Evolutionary conservation across 2,329 filamentous ascomycete species (phyloP).

Genomic region (Allantophomopsis cytisporea): DNA sequence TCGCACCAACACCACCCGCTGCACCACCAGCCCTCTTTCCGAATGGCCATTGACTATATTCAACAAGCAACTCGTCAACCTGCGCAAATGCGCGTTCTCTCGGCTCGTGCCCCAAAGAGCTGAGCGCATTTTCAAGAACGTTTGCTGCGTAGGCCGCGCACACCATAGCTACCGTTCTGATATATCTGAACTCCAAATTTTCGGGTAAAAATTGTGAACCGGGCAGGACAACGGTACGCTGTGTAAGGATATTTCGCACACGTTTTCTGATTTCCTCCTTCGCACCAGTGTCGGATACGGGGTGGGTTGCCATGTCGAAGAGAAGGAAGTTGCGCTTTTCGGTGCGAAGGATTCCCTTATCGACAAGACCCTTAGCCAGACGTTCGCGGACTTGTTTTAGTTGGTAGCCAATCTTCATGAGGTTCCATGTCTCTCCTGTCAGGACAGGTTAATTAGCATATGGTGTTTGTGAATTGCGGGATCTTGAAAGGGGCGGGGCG

Average conservation of each 20-base stretch:
- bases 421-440: conserved; percentile 96
- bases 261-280: conserved; percentile 95
- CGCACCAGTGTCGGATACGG: conserved; percentile 87
- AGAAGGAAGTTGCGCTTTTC: conserved; percentile 99
- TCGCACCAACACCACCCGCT: conserved; percentile 75
- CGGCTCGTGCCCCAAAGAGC: conserved; percentile 84
- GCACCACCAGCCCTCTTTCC: conserved; percentile 63
- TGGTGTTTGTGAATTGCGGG: too few species aligned
- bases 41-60: conserved; percentile 98
- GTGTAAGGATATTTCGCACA: conserved; percentile 83
- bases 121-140: conserved; percentile 93
- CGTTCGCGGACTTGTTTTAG: conserved; percentile 98
- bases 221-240: conserved; percentile 84
- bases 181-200: conserved; percentile 84
- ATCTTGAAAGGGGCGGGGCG: background rate
- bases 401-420: conserved; percentile 99
- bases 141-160: conserved; percentile 97
- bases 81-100: conserved; percentile 91
- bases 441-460: background rate
- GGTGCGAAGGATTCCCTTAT: conserved; percentile 95
- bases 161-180: conserved; percentile 89
- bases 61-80: conserved; percentile 87
- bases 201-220: conserved; percentile 83
- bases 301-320: conserved; percentile 99
- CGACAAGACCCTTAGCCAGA: conserved; percentile 90